A percentile compares a stretch with the other conserved stretches of the same genome.
These are phyloP conservation scores for Lachnum nothofagi DNA, from an alignment of 2,329 filamentous ascomycete species.

Conservation along the genomic window DNA sequence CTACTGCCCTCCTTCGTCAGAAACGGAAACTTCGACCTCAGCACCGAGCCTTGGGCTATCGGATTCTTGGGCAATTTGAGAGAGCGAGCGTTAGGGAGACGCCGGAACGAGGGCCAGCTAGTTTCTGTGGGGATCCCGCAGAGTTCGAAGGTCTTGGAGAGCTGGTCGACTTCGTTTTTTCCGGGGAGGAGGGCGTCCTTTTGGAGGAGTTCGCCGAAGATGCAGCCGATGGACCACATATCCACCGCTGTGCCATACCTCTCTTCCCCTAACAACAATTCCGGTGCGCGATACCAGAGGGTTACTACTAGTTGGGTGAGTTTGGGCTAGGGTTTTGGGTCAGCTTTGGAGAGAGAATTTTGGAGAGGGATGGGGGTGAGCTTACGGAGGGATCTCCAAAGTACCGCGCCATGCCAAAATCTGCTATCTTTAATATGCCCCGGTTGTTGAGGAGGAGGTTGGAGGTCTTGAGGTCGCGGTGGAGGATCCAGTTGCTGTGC, in stretches of 20 bases:
- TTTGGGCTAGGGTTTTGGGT: conserved; percentile 68
- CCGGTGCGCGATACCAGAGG: conserved; percentile 91
- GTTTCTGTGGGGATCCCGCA: conserved; percentile 81
- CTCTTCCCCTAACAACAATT: conserved; percentile 76
- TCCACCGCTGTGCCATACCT: conserved; percentile 75
- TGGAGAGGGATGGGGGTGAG: too few species aligned
- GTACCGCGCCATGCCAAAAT: conserved; percentile 96
- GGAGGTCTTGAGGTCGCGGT: conserved; percentile 88
- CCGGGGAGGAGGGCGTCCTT: conserved; percentile 81
- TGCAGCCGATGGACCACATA: conserved; percentile 94
- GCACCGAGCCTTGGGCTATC: conserved; percentile 43
- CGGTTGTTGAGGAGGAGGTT: conserved; percentile 95
- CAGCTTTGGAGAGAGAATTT: conserved; percentile 58
- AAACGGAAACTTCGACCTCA: conserved; percentile 75
- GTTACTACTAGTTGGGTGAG: conserved; percentile 93
- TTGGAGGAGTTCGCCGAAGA: conserved; percentile 85
- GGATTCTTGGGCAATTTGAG: conserved; percentile 60
- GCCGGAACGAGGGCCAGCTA: conserved; percentile 79
- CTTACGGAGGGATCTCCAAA: conserved; percentile 74
- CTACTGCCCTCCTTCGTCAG: conserved; percentile 69
- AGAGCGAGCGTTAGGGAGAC: conserved; percentile 78
- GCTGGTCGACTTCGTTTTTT: conserved; percentile 86
- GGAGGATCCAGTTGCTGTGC: conserved; percentile 84
- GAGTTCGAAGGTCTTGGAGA: conserved; percentile 81
- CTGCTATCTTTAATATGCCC: conserved; percentile 88